A percentile compares a stretch with the other conserved stretches of the same genome.
These are phyloP conservation scores for Dictyostelium purpureum DNA, from an alignment of 78 protist genomes.

Conservation along the genomic window DNA sequence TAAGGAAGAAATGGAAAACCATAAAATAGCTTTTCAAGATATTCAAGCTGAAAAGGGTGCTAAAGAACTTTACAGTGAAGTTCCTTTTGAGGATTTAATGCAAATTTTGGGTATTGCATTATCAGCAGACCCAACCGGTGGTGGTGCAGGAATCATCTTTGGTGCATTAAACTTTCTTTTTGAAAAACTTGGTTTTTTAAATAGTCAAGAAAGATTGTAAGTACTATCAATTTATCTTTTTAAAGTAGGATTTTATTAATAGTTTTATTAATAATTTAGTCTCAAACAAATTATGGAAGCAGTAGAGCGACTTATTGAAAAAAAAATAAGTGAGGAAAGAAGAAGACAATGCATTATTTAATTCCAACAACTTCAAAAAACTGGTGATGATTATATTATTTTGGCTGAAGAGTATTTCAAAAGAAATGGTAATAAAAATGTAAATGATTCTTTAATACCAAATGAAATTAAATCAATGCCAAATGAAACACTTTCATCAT, in stretches of 20 bases:
- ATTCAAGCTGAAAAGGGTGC: neutral
- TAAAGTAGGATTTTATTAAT: neutral
- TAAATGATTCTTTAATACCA: neutral
- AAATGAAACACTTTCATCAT: neutral
- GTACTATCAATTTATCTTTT: neutral
- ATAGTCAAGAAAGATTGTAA: neutral
- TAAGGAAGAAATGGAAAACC: neutral
- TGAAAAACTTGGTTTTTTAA: neutral
- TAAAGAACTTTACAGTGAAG: neutral
- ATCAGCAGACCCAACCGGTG: neutral
- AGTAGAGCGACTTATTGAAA: neutral
- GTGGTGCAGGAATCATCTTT: neutral
- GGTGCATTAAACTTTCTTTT: neutral
- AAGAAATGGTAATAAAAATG: neutral
- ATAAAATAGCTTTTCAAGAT: neutral
- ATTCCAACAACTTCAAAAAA: neutral
- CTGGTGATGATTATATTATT: neutral
- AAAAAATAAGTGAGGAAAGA: neutral
- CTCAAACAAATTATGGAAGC: slow-evolving; percentile 11
- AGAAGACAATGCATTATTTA: neutral
- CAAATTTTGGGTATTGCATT: neutral
- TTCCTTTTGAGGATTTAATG: neutral
- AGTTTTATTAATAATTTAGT: neutral
- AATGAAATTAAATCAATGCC: neutral
- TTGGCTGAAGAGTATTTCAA: neutral